Evolutionary conservation across 495 filamentous ascomycete species (phyloP).

Genomic region (Friedmanniomyces simplex): DNA sequence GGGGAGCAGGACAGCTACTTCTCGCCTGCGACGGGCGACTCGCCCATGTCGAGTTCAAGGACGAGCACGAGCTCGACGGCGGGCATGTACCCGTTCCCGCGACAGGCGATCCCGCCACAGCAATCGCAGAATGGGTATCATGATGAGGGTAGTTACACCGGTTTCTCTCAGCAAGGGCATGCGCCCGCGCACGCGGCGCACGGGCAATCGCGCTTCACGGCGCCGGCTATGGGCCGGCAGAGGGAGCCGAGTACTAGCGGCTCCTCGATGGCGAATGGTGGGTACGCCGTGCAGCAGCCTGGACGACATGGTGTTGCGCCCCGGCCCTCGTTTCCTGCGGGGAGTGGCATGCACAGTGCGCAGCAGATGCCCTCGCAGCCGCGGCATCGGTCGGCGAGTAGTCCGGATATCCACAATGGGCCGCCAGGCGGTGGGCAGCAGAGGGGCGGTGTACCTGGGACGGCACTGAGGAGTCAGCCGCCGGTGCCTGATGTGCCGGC

Average conservation of each 20-base stretch:
- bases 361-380: slow-evolving; percentile 44
- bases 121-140: neutral
- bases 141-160: slow-evolving; percentile 29
- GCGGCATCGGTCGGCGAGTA: slow-evolving; percentile 58
- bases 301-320: neutral
- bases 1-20: slow-evolving; percentile 66
- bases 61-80: slow-evolving; percentile 9
- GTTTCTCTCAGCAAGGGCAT: slow-evolving; percentile 45
- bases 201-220: slow-evolving; percentile 60
- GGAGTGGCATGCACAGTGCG: slow-evolving; percentile 35
- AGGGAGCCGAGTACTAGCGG: neutral
- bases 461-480: slow-evolving; percentile 37
- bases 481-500: slow-evolving; percentile 58
- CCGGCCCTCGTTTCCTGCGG: neutral
- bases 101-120: slow-evolving; percentile 38
- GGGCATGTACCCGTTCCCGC: slow-evolving; percentile 61
- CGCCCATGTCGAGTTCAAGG: slow-evolving; percentile 38
- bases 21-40: slow-evolving; percentile 66
- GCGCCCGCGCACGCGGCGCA: neutral
- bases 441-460: slow-evolving; percentile 15
- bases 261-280: slow-evolving; percentile 17
- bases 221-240: slow-evolving; percentile 65
- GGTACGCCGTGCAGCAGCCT: slow-evolving; percentile 19
- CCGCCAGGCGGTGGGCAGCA: slow-evolving; percentile 34
- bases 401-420: slow-evolving; percentile 49